Evolutionary conservation across 805 yeast genomes (phyloP).

Genomic region (Saccharomycopsis fermentans): DNA sequence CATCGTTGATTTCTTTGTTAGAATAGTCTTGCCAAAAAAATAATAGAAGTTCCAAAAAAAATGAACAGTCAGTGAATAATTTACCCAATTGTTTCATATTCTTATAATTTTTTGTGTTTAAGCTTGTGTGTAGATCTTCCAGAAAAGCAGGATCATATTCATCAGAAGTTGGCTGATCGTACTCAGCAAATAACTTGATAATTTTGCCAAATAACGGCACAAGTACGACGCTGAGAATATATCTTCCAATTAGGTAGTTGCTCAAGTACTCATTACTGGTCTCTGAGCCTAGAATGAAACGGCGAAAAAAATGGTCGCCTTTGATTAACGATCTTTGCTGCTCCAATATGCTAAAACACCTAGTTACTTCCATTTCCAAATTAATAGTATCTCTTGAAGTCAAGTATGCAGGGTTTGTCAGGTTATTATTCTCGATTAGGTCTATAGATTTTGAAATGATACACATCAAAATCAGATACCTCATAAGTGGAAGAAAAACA

Average conservation of each 20-base stretch:
- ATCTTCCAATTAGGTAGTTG: not conserved
- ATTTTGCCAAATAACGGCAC: not conserved
- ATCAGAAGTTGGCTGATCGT: not conserved
- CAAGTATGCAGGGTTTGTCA: not conserved
- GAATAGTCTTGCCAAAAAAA: not conserved
- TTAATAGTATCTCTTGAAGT: not conserved
- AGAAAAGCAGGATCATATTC: not conserved
- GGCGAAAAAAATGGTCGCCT: not conserved
- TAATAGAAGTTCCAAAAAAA: not conserved
- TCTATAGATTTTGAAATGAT: not conserved
- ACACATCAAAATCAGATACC: not conserved
- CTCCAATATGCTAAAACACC: not conserved
- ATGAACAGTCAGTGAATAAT: not conserved
- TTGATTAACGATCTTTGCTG: not conserved
- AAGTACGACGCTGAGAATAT: not conserved
- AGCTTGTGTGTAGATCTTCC: not conserved
- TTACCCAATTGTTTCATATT: not conserved
- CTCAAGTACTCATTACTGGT: not conserved
- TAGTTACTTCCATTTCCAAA: not conserved
- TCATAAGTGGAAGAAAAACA: not conserved
- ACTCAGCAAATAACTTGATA: not conserved
- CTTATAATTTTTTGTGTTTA: not conserved
- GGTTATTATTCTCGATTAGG: not conserved
- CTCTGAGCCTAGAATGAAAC: not conserved
- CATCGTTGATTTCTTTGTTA: not conserved